Conservation (phyloP, 78 protist species). For the Speleostelium caveatum region DNA sequence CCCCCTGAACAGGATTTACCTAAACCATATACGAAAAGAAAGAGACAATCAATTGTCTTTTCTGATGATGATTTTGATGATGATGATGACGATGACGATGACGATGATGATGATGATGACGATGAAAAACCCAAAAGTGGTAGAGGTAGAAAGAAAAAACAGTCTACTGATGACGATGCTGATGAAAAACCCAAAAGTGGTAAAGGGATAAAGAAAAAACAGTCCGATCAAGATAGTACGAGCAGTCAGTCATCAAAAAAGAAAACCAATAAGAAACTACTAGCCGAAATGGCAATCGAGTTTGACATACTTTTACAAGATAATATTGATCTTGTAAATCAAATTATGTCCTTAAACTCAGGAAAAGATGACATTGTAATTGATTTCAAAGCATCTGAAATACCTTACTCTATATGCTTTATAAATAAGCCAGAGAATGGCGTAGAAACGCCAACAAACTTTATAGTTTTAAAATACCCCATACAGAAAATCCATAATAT, state of each 20-base stretch:
- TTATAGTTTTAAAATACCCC: background rate
- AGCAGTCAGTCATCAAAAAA: background rate
- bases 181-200: background rate
- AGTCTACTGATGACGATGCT: background rate
- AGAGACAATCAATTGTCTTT: no score
- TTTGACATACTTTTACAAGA: background rate
- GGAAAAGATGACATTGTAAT: no score
- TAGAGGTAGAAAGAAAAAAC: background rate
- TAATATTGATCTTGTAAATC: no score
- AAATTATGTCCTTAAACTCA: no score
- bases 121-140: background rate
- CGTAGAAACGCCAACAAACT: background rate
- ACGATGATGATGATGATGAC: constrained; percentile 1
- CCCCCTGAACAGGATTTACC: no score
- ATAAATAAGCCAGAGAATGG: background rate
- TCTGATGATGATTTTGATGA: background rate
- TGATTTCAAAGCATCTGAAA: background rate
- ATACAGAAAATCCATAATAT: background rate
- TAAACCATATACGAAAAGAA: no score
- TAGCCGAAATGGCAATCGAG: background rate
- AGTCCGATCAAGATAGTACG: background rate
- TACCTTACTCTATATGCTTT: constrained; percentile 1
- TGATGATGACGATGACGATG: background rate
- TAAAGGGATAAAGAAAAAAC: background rate
- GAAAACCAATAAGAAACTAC: background rate